Conservation (phyloP, 129 eudicot genomes). For the Saposhnikovia divaricata region DNA sequence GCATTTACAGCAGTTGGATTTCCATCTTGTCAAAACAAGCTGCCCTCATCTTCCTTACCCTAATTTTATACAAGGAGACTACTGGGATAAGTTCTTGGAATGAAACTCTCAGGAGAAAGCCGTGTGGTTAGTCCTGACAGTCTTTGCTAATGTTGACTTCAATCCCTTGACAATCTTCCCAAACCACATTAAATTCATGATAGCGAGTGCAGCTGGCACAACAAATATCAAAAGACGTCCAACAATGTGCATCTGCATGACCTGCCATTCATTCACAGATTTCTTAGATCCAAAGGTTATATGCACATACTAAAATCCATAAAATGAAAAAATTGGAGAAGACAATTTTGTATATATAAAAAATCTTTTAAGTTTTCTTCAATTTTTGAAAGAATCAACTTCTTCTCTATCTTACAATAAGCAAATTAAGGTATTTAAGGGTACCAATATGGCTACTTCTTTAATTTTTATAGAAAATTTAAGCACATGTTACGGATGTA, state of each 20-base stretch:
- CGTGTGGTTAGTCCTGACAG: not conserved
- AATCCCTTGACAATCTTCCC: conserved; percentile 81
- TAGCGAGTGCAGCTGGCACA: conserved; percentile 68
- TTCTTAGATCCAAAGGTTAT: not conserved
- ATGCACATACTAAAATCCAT: not conserved
- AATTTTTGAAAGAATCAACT: not conserved
- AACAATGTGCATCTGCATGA: conserved; percentile 57
- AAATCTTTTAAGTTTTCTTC: not conserved
- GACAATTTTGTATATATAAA: not conserved
- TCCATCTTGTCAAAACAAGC: conserved; percentile 8
- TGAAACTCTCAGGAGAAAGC: not conserved
- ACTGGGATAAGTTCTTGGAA: not conserved
- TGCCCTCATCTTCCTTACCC: conserved; percentile 1
- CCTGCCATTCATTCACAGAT: conserved; percentile 34
- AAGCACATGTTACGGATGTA: not conserved
- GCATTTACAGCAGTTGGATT: conserved; percentile 14
- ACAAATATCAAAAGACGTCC: conserved; percentile 55
- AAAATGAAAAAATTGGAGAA: not conserved
- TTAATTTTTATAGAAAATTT: not conserved
- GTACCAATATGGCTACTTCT: not conserved
- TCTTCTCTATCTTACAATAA: not conserved
- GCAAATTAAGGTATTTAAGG: not conserved
- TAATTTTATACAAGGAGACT: conserved; percentile 14
- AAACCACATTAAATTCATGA: conserved; percentile 93
- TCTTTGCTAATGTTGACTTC: conserved; percentile 68